phyloP scores from a whole-genome alignment of 202 grass and related monocot species.

The Miscanthus sacchariflorus region DNA sequence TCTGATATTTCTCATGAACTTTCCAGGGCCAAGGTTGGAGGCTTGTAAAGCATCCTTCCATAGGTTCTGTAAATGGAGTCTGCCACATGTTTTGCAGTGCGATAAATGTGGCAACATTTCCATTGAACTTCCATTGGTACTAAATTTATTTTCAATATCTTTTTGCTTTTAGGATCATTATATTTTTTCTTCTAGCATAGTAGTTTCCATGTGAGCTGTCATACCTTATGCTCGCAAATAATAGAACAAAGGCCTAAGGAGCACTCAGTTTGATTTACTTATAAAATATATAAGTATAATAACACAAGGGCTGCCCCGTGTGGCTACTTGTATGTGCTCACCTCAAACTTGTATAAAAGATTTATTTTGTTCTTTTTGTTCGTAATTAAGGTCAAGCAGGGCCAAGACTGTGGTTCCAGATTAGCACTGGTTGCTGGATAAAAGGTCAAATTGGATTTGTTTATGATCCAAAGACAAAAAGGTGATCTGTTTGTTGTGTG shows the following conservation, averaged over 20 bases:
- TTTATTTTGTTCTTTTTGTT: constrained; percentile 17
- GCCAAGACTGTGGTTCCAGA: constrained; percentile 5
- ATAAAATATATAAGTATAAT: neutral
- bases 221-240: neutral
- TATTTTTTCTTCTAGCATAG: constrained; percentile 1
- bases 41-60: constrained; percentile 85
- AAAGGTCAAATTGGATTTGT: constrained; percentile 8
- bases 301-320: neutral
- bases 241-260: neutral
- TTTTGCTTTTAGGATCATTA: constrained; percentile 5
- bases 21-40: constrained; percentile 84
- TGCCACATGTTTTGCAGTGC: constrained; percentile 73
- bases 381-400: constrained; percentile 17
- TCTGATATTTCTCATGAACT: constrained; percentile 73
- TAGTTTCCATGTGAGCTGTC: constrained; percentile 17
- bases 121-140: constrained; percentile 57
- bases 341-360: constrained; percentile 1
- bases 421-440: neutral
- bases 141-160: constrained; percentile 28
- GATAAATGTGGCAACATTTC: constrained; percentile 75
- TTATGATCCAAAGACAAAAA: constrained; percentile 32
- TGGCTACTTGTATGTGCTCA: neutral
- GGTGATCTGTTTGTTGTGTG: neutral
- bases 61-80: constrained; percentile 72
- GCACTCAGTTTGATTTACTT: neutral